phyloP scores from a whole-genome alignment of 305 asterid species.

The Rubia peregrina region DNA sequence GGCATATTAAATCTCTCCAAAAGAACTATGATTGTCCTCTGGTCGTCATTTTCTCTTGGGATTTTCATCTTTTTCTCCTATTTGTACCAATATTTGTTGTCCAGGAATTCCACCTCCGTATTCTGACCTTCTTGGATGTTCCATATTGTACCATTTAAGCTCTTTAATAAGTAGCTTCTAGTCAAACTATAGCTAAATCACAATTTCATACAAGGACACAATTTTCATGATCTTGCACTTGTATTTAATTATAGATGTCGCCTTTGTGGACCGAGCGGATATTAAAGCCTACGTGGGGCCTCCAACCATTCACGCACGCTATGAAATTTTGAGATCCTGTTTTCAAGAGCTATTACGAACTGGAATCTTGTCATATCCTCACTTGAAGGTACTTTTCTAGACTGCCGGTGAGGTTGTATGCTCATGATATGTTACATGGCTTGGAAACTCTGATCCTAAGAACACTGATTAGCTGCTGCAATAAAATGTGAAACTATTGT shows the following conservation, averaged over 20 bases:
- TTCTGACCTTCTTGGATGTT: not conserved
- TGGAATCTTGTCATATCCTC: constrained; percentile 56
- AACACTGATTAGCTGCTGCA: constrained; percentile 12
- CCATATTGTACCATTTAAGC: not conserved
- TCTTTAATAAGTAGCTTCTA: not conserved
- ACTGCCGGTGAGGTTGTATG: not conserved
- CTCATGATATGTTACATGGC: not conserved
- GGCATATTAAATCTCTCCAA: not conserved
- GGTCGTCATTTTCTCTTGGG: not conserved
- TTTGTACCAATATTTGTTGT: not conserved
- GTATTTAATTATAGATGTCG: constrained; percentile 57
- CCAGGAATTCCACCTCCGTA: not conserved
- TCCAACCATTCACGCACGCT: constrained; percentile 91
- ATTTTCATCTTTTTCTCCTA: not conserved
- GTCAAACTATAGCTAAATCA: not conserved
- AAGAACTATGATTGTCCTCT: not conserved
- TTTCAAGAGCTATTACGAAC: constrained; percentile 72
- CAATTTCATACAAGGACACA: not conserved
- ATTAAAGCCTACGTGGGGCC: constrained; percentile 97
- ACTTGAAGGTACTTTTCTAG: constrained; percentile 37
- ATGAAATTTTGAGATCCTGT: constrained; percentile 86
- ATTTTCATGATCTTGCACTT: not conserved
- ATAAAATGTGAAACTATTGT: constrained; percentile 20
- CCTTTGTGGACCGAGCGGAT: constrained; percentile 98
- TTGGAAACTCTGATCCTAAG: constrained; percentile 1